Evolutionary conservation across 805 yeast species (phyloP).

Genomic region (Candida cerambycidarum): DNA sequence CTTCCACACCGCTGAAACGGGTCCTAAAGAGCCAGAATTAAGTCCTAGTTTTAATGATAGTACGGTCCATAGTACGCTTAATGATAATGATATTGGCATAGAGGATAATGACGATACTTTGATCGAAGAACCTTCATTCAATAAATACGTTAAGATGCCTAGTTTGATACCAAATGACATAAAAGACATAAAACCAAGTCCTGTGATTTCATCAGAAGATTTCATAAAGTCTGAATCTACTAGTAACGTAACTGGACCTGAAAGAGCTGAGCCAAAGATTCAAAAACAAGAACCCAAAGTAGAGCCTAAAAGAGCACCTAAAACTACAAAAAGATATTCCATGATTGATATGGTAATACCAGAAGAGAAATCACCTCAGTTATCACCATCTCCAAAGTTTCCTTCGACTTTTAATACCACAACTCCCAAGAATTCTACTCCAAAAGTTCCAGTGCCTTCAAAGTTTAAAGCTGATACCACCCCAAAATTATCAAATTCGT

Average conservation of each 20-base stretch:
- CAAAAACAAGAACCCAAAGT: too few relatives aligned
- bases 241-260: background rate
- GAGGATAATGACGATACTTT: constrained; percentile 27
- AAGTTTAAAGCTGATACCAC: background rate
- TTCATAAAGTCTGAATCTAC: background rate
- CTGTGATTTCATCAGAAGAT: background rate
- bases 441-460: background rate
- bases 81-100: constrained; percentile 9
- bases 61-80: constrained; percentile 10
- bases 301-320: background rate
- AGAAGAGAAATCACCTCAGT: constrained; percentile 7
- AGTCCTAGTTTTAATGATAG: constrained; percentile 13
- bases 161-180: constrained; percentile 14
- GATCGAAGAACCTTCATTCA: constrained; percentile 17
- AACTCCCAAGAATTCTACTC: background rate
- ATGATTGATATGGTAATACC: constrained; percentile 8
- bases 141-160: constrained; percentile 16
- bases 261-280: too few relatives aligned
- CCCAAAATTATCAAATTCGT: background rate
- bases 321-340: constrained; percentile 1
- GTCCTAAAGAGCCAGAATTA: constrained; percentile 1
- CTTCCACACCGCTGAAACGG: constrained; percentile 15
- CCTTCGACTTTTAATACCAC: background rate
- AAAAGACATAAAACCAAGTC: background rate
- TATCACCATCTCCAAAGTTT: background rate